Percentiles rank a stretch among this genome's conserved stretches.
phyloP scores from a whole-genome alignment of 768 basidiomycete species.

The Rhizopogon roseolus region DNA sequence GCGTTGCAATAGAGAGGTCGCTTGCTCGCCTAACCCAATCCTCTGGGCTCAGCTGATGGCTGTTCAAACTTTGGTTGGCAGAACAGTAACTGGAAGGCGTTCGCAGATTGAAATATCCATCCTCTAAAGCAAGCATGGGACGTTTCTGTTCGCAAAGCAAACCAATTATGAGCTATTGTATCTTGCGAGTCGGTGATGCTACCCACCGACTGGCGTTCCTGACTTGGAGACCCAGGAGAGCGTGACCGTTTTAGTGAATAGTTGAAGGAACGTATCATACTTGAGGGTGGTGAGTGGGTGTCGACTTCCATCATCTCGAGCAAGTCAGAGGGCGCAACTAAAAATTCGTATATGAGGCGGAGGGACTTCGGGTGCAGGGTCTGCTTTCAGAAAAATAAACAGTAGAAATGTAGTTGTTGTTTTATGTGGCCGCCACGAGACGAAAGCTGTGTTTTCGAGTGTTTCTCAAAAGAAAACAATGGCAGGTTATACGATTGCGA shows the following conservation, averaged over 20 bases:
- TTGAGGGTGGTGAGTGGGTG: conserved; percentile 39
- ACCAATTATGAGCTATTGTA: not conserved
- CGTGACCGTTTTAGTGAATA: conserved; percentile 49
- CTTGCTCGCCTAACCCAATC: conserved; percentile 76
- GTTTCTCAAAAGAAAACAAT: conserved; percentile 4
- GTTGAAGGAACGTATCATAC: conserved; percentile 29
- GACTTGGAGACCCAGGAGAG: conserved; percentile 46
- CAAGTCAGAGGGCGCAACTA: not conserved
- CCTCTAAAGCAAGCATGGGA: conserved; percentile 36
- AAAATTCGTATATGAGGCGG: not conserved
- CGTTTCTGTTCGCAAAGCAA: conserved; percentile 49
- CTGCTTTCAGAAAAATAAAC: not conserved
- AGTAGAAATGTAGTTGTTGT: not conserved
- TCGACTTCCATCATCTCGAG: conserved; percentile 47
- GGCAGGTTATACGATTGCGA: too few relatives aligned
- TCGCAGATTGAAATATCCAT: conserved; percentile 23
- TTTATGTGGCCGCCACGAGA: too few relatives aligned
- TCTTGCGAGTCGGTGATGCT: not conserved
- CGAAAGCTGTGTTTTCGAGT: not conserved
- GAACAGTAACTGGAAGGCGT: conserved; percentile 18
- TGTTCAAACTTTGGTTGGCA: conserved; percentile 9
- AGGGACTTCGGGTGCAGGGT: not conserved
- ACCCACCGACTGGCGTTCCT: conserved; percentile 55
- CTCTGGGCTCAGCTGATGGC: conserved; percentile 43
- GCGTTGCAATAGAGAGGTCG: conserved; percentile 61